Evolutionary conservation across 257 asterid species (phyloP).

Genomic region (Osmanthus fragrans): DNA sequence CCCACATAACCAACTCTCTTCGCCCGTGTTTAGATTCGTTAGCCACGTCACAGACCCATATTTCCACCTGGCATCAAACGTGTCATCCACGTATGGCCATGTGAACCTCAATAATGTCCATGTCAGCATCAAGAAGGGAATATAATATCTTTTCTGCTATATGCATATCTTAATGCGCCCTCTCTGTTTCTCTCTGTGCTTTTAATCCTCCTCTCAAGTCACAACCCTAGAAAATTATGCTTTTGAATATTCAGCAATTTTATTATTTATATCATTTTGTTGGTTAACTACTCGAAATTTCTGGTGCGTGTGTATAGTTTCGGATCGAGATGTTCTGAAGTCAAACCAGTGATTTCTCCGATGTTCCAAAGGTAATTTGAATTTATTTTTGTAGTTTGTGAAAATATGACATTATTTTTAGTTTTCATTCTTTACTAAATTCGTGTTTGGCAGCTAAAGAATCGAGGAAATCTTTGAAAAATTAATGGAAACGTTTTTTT

Average conservation of each 20-base stretch:
- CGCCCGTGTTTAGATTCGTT: constrained; percentile 41
- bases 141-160: constrained; percentile 29
- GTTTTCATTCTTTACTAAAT: neutral
- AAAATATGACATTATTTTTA: neutral
- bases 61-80: constrained; percentile 17
- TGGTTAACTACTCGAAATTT: constrained; percentile 5
- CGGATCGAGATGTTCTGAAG: constrained; percentile 3
- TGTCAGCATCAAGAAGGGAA: constrained; percentile 21
- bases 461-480: neutral
- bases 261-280: neutral
- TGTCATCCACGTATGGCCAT: constrained; percentile 13
- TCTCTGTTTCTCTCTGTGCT: neutral
- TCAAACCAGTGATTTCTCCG: neutral
- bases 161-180: constrained; percentile 2
- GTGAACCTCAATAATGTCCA: constrained; percentile 40
- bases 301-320: neutral
- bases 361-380: neutral
- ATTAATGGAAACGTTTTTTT: neutral
- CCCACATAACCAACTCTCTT: constrained; percentile 23
- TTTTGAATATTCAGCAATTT: neutral
- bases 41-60: neutral
- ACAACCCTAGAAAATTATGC: constrained; percentile 21
- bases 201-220: constrained; percentile 27
- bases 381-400: neutral
- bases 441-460: neutral